Evolutionary conservation across 1,284 basidiomycete species (phyloP).

Genomic region (Wallemia ichthyophaga): DNA sequence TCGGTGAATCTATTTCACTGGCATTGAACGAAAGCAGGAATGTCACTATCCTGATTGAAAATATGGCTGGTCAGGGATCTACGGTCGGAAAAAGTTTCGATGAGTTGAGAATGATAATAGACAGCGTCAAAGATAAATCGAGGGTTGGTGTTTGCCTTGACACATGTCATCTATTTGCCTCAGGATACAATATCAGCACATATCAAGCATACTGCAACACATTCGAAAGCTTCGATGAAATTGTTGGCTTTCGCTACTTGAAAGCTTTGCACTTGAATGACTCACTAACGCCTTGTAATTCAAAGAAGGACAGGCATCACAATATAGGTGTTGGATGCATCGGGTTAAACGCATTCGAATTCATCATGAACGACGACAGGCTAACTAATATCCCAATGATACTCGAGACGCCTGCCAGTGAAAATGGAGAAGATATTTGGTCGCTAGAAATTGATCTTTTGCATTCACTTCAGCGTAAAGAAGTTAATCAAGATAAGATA

Average conservation of each 20-base stretch:
- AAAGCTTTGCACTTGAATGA: conserved; percentile 62
- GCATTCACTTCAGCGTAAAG: conserved; percentile 16
- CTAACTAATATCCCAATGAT: conserved; percentile 41
- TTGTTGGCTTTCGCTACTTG: conserved; percentile 39
- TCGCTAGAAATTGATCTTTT: conserved; percentile 33
- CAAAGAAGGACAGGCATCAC: conserved; percentile 46
- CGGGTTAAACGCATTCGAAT: conserved; percentile 30
- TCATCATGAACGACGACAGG: conserved; percentile 36
- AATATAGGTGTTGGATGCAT: conserved; percentile 55
- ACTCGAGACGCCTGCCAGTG: conserved; percentile 44
- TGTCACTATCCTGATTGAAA: conserved; percentile 45
- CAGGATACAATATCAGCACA: conserved; percentile 51
- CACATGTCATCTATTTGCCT: conserved; percentile 58
- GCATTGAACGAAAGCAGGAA: conserved; percentile 35
- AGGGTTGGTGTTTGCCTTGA: conserved; percentile 58
- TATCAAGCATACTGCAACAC: conserved; percentile 24
- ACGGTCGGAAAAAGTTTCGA: conserved; percentile 40
- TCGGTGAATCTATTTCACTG: conserved; percentile 42
- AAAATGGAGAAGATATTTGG: conserved; percentile 29
- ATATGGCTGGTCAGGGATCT: conserved; percentile 62
- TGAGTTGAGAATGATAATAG: conserved; percentile 38
- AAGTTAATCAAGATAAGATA: conserved; percentile 1
- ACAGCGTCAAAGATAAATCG: conserved; percentile 36
- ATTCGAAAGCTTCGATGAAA: conserved; percentile 29
- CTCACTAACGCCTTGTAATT: conserved; percentile 32